Conservation (phyloP, 306 rosid genomes). For the Trichosanthes cucumerina region DNA sequence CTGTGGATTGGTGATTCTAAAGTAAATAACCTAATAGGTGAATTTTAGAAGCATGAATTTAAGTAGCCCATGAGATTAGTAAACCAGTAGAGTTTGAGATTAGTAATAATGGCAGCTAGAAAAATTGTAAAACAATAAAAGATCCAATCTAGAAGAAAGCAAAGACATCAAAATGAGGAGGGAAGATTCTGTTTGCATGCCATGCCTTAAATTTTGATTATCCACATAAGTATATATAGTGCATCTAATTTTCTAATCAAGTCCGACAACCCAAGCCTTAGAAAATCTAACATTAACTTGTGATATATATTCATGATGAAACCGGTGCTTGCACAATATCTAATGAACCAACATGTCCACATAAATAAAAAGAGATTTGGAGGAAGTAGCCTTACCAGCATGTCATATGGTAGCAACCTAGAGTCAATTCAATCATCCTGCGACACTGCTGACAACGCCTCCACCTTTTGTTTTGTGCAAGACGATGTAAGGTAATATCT, state of each 20-base stretch:
- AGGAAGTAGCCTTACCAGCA: conserved; percentile 61
- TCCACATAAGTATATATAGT: background rate
- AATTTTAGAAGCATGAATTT: background rate
- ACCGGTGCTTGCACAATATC: background rate
- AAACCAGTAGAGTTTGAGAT: background rate
- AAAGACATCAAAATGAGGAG: background rate
- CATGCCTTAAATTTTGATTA: background rate
- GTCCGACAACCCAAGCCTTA: background rate
- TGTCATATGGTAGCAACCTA: conserved; percentile 86
- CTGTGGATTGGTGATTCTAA: background rate
- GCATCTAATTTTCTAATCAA: background rate
- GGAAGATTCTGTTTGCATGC: background rate
- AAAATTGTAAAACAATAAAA: background rate
- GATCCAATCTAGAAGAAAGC: background rate
- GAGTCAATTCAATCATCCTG: conserved; percentile 72
- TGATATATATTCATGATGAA: background rate
- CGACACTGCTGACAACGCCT: conserved; percentile 87
- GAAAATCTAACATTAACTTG: background rate
- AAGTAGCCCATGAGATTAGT: background rate
- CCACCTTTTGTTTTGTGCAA: conserved; percentile 76
- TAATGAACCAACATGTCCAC: background rate
- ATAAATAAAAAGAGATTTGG: background rate
- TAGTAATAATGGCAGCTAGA: background rate
- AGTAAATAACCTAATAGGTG: background rate
- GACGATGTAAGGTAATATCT: conserved; percentile 57